Evolutionary conservation across 352 stramenopile genomes (phyloP).

Genomic region (Phytophthora constricta): DNA sequence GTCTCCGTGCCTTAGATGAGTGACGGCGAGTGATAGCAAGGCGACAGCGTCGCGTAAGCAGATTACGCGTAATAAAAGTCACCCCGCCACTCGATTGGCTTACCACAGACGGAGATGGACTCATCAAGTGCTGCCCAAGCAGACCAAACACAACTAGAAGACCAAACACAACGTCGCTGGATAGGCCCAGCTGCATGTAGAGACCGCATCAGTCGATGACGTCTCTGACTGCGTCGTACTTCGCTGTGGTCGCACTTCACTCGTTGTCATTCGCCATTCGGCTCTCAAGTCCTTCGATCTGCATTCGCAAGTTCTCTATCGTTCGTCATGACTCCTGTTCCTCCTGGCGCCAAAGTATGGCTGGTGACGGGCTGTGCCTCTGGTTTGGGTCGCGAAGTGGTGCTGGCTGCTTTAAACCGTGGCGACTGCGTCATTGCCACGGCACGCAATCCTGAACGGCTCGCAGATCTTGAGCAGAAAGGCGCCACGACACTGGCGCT

Average conservation of each 20-base stretch:
- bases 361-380: slow-evolving; percentile 52
- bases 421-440: slow-evolving; percentile 52
- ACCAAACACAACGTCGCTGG: slow-evolving; percentile 25
- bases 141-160: slow-evolving; percentile 27
- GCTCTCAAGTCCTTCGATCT: too few relatives aligned
- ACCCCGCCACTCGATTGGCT: slow-evolving; percentile 16
- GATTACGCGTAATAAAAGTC: slow-evolving; percentile 21
- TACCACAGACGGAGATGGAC: slow-evolving; percentile 3
- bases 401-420: slow-evolving; percentile 36
- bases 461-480: slow-evolving; percentile 36
- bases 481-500: slow-evolving; percentile 41
- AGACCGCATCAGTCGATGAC: not conserved
- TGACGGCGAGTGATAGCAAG: slow-evolving; percentile 8
- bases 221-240: not conserved
- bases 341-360: slow-evolving; percentile 37
- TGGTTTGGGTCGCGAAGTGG: slow-evolving; percentile 42
- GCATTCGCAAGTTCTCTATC: too few relatives aligned
- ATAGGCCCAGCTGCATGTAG: slow-evolving; percentile 7
- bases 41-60: too few relatives aligned
- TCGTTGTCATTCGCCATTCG: slow-evolving; percentile 17
- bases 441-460: slow-evolving; percentile 28
- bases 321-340: slow-evolving; percentile 25
- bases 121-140: slow-evolving; percentile 28
- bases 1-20: slow-evolving; percentile 19
- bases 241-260: not conserved